Percentiles rank a stretch among this genome's conserved stretches.
These are phyloP conservation scores for Umbelopsis isabellina DNA, from an alignment of 192 early-diverging fungal species.

Conservation along the genomic window DNA sequence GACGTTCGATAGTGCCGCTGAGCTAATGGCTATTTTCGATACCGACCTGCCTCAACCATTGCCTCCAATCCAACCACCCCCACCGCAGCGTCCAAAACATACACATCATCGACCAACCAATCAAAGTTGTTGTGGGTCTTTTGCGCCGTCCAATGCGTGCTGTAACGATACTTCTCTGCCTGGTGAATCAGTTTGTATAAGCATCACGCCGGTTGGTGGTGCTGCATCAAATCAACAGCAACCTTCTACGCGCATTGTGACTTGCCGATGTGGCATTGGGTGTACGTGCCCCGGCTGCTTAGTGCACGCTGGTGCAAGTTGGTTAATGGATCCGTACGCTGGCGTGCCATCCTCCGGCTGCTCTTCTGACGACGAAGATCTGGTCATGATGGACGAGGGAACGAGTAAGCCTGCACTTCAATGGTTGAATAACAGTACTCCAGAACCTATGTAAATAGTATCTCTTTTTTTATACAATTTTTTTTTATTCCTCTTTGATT, in stretches of 20 bases:
- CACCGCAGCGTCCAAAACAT: neutral
- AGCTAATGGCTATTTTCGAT: conserved; percentile 20
- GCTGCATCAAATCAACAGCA: neutral
- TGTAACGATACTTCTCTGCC: neutral
- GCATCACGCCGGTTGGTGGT: neutral
- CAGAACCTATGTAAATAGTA: conserved; percentile 7
- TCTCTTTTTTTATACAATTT: neutral
- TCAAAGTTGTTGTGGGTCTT: conserved; percentile 15
- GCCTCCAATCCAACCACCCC: neutral
- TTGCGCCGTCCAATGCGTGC: neutral
- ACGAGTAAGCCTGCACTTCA: neutral
- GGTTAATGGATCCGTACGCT: conserved; percentile 21
- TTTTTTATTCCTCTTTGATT: neutral
- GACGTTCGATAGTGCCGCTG: conserved; percentile 36
- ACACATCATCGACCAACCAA: neutral
- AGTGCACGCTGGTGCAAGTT: conserved; percentile 33
- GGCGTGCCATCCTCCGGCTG: conserved; percentile 8
- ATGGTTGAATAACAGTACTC: neutral
- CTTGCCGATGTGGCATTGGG: conserved; percentile 29
- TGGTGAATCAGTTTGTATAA: conserved; percentile 7
- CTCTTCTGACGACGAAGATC: conserved; percentile 7
- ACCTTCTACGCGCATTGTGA: conserved; percentile 30
- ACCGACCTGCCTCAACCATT: neutral
- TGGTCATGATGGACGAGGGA: neutral
- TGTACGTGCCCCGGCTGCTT: conserved; percentile 39